Evolutionary conservation across 208 protist genomes (phyloP), one percentile per base, ranked within the genome.

Genomic region (Kentomonas sorsogonicus): DNA sequence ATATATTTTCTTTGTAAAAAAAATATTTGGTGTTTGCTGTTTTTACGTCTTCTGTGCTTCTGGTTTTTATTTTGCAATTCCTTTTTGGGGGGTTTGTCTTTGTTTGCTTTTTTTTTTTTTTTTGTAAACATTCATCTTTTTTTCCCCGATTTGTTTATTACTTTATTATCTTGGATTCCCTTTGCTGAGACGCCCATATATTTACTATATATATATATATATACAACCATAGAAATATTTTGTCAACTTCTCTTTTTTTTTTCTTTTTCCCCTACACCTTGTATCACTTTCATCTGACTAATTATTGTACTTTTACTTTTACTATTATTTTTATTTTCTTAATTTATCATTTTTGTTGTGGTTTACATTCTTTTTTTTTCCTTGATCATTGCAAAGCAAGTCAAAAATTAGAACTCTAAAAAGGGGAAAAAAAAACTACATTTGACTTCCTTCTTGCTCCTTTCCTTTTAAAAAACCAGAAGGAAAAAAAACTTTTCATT

Each of bases 341-440:
- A 6, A 26, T 20, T n/a, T n/a, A n/a, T 4, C 20, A 6, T 46
- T 46, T 25, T n/a, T 46, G 6, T 20, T 20, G 15, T 25, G 15
- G 7, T n/a, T 46, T n/a, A 23, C 41, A 23, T n/a, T 46, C 41
- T 16, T 7, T 46, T 6, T 46, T 6, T 46, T 6, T 5, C 20
- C 11, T 10, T 46, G 20, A 6, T 46, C 52, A 6, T 34, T 9
- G 7, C 20, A 15, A 16, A 7, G 3, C 2, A 0, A 6, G 13
- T 25, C 23, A 18, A 22, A 3, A 58, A 47, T 33, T 2, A 33
- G 1, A 39, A 58, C 23, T 46, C 53, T 91, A 15, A 38, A 52
- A 11, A 40, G 86, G 22, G 90, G n/a, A n/a, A n/a, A n/a, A n/a
- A n/a, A n/a, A n/a, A n/a, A n/a, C n/a, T n/a, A n/a, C n/a, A n/a